Conservation (phyloP, 2,329 filamentous ascomycete genomes). For the Hypoxylon sp. region DNA sequence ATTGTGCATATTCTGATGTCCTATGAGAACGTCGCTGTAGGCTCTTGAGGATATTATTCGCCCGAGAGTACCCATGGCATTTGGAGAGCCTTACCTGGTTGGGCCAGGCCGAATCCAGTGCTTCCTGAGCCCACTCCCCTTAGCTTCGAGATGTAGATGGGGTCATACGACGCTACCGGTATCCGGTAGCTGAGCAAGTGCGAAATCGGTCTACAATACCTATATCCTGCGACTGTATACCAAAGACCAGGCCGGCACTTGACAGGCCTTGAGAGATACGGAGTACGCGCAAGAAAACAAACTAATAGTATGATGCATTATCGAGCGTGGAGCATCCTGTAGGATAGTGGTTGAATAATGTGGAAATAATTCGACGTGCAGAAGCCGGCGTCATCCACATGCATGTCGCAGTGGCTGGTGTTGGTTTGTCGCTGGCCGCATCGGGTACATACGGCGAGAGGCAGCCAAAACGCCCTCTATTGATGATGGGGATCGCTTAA, state of each 20-base stretch:
- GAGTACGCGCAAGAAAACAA: slow-evolving; percentile 20
- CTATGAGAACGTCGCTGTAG: slow-evolving; percentile 54
- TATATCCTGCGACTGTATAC: neutral
- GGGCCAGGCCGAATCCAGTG: slow-evolving; percentile 41
- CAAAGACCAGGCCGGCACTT: slow-evolving; percentile 3
- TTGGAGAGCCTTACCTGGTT: slow-evolving; percentile 46
- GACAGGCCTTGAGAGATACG: slow-evolving; percentile 9
- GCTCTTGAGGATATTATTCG: slow-evolving; percentile 54
- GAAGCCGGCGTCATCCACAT: slow-evolving; percentile 5
- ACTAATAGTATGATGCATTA: slow-evolving; percentile 22
- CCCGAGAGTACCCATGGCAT: slow-evolving; percentile 40
- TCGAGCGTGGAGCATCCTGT: slow-evolving; percentile 11
- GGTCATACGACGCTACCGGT: slow-evolving; percentile 40
- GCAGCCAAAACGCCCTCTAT: slow-evolving; percentile 18
- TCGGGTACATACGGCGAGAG: slow-evolving; percentile 40
- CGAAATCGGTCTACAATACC: slow-evolving; percentile 16
- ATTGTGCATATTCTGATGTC: slow-evolving; percentile 56
- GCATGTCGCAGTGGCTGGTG: slow-evolving; percentile 37
- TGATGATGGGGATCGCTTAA: neutral
- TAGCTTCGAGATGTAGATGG: slow-evolving; percentile 34
- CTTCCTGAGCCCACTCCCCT: slow-evolving; percentile 37
- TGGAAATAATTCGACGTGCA: slow-evolving; percentile 17
- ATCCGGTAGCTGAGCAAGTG: slow-evolving; percentile 29
- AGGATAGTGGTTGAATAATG: slow-evolving; percentile 13
- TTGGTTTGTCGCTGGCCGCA: slow-evolving; percentile 26